These are phyloP conservation scores for Plasmodium falciparum DNA, from an alignment of 169 alveolate species.

Conservation along the genomic window DNA sequence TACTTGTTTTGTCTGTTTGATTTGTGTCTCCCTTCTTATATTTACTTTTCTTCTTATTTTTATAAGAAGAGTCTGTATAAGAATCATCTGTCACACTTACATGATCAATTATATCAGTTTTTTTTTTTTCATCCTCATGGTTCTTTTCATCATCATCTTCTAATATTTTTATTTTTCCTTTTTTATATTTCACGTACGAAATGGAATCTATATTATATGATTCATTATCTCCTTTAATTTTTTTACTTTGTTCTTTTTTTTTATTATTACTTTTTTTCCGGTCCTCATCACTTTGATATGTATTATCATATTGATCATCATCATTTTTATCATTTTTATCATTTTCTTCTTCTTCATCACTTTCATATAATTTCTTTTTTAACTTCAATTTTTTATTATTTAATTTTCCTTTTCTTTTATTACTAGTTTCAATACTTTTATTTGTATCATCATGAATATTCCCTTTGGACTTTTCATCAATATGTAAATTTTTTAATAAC, in stretches of 20 bases:
- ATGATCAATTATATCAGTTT: too few species aligned
- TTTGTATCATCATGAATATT: background rate
- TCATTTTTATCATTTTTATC: background rate
- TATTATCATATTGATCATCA: background rate
- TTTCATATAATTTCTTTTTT: conserved; percentile 3
- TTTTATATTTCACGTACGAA: too few species aligned
- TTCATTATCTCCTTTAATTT: conserved; percentile 4
- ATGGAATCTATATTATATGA: too few species aligned
- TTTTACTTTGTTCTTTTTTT: background rate
- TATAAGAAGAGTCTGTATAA: too few species aligned
- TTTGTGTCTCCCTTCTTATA: background rate
- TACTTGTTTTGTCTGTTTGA: background rate
- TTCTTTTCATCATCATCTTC: too few species aligned
- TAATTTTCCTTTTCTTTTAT: background rate
- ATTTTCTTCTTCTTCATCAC: background rate
- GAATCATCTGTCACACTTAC: too few species aligned
- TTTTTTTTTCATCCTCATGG: too few species aligned
- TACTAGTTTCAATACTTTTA: background rate
- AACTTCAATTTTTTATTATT: conserved; percentile 5
- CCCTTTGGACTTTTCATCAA: conserved; percentile 10
- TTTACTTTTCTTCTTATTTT: background rate
- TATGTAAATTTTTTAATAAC: conserved; percentile 44
- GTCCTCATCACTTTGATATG: background rate
- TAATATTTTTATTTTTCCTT: too few species aligned
- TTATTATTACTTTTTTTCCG: background rate